These are phyloP conservation scores for Venturiaceae sp. DNA, from an alignment of 2,329 filamentous ascomycete species.

Conservation along the genomic window DNA sequence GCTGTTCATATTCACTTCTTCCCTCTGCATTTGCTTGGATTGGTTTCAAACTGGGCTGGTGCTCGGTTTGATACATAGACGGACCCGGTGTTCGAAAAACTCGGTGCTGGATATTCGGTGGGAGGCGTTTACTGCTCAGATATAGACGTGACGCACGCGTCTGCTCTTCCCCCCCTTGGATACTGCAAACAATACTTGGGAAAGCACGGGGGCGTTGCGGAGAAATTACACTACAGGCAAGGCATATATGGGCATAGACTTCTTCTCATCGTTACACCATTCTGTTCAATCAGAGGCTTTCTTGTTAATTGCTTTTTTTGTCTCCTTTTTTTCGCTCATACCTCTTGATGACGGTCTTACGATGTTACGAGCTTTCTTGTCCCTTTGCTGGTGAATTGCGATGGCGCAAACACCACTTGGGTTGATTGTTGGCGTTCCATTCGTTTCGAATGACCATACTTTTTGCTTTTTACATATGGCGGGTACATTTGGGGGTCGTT, in stretches of 20 bases:
- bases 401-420: no score
- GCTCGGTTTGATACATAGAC: background rate
- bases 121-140: background rate
- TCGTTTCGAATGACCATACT: background rate
- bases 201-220: no score
- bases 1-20: background rate
- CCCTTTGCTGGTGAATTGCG: no score
- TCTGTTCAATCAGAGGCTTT: background rate
- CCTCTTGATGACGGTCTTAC: background rate
- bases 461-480: background rate
- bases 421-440: no score
- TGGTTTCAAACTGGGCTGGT: background rate
- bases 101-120: background rate
- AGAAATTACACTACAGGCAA: no score
- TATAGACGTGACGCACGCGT: no score
- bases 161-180: no score
- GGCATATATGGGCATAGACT: no score
- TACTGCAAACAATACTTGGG: no score
- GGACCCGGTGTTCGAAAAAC: constrained; percentile 5
- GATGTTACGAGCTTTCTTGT: constrained; percentile 1
- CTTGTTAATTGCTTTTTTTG: background rate
- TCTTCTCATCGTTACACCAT: background rate
- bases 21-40: background rate
- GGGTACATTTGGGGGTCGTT: background rate
- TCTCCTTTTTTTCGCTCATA: background rate